Evolutionary conservation across 306 rosid species (phyloP), one percentile per base, ranked within the genome.

Genomic region (Hylodesmum podocarpum): DNA sequence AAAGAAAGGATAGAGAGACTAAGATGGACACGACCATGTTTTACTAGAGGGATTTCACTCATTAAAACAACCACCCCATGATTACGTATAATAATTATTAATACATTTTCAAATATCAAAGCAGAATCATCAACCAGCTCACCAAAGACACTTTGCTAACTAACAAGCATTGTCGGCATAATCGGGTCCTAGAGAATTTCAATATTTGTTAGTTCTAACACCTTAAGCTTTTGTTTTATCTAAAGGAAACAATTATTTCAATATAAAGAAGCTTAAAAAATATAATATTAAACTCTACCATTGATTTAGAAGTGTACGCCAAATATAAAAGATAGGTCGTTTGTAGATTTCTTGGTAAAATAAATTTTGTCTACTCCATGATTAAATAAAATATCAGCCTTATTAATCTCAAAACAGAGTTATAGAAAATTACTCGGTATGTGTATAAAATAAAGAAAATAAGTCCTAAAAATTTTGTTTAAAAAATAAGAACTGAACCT

Each of bases 81-180:
- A 46, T 75, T 81, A 27, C 46, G 40, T 10, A 40, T 18, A 73
- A 53, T 21, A 31, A 1, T 31, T 15, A 21, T 51, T 31, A n/a
- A n/a, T 5, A 24, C 14, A 41, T 63, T 70, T 8, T 51, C 63
- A 31, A 63, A 29, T 16, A 71, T 28, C 79, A 29, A 82, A 54
- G 33, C 28, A 66, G 81, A 81, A 76, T 81, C 85, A 70, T 70
- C 18, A 76, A 70, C 5, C 28, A 51, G 8, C 4, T 4, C 57
- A 50, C 54, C 59, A 64, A 63, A 63, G 77, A 82, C 75, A 76
- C n/a, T 1, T 34, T 40, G 74, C 57, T 63, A 70, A 4, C 50
- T 61, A 46, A 37, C 76, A 59, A 22, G 33, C 18, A 59, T 36
- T 12, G 21, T 58, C 36, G 16, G 22, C 27, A 13, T 34, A 22